Conservation (phyloP, 441 rosid species). For the Adansonia gregorii region DNA sequence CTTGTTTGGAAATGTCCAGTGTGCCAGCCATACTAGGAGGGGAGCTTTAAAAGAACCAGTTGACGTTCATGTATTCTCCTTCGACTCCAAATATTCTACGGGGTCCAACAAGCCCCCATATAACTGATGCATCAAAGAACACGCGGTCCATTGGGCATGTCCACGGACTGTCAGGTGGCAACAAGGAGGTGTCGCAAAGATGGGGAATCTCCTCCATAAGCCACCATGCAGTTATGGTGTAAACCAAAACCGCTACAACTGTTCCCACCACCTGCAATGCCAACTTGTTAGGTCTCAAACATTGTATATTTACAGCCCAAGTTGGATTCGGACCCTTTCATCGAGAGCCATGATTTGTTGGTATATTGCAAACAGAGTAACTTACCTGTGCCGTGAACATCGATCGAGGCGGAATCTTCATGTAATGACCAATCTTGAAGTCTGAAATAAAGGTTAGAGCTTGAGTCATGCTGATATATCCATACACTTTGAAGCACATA, state of each 20-base stretch:
- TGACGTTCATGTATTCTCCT: conserved; percentile 62
- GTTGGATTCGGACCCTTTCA: neutral
- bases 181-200: conserved; percentile 56
- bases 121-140: conserved; percentile 71
- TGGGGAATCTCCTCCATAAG: conserved; percentile 61
- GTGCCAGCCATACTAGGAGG: conserved; percentile 60
- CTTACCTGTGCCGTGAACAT: conserved; percentile 83
- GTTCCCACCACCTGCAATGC: conserved; percentile 61
- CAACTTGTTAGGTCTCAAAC: neutral
- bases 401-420: conserved; percentile 82
- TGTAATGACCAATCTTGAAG: conserved; percentile 82
- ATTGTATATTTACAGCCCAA: too few species aligned
- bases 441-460: conserved; percentile 64
- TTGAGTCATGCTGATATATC: conserved; percentile 77
- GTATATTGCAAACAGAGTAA: conserved; percentile 2
- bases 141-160: conserved; percentile 65
- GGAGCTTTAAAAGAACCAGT: conserved; percentile 80
- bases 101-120: conserved; percentile 84
- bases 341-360: neutral
- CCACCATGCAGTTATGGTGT: conserved; percentile 71
- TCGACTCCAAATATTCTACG: conserved; percentile 69
- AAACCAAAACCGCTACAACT: conserved; percentile 49
- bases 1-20: conserved; percentile 53
- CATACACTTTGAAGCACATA: conserved; percentile 88
- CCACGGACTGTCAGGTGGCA: conserved; percentile 68